Evolutionary conservation across 2,329 filamentous ascomycete species (phyloP), one percentile per base, ranked within the genome.

Genomic region (Diaporthe velutina): DNA sequence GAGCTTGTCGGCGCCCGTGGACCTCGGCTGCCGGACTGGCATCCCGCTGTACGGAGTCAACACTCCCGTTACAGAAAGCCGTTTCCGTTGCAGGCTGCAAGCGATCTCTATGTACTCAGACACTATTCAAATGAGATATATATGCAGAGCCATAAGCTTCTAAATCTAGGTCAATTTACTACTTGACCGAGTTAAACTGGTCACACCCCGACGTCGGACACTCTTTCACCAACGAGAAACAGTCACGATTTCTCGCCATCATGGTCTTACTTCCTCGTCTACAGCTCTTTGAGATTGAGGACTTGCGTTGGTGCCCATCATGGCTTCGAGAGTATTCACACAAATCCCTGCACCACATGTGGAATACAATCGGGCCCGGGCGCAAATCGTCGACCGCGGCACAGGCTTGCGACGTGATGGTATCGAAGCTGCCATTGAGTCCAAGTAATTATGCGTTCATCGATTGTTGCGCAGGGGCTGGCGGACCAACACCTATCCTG

Each of bases 301-400:
- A 64, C 15, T 33, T 64, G 28, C 17, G 28, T n/a, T 64, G 60
- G 60, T 64, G 60, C 40, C 60, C 60, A 9, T 48, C 60, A 64
- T 64, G 60, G 60, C 60, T 64, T 7, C 60, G 60, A 15, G 60
- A 64, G 3, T 64, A 48, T 33, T 64, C 60, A 30, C 60, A 64
- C 40, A 64, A 48, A n/a, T 64, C 60, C 30, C 60, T 64, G 5
- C 60, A 64, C 17, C 60, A 48, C 15, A 64, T 64, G 60, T 64
- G 40, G 60, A 64, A 64, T 15, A 64, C 60, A 4, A 5, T 64
- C 4, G 60, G 60, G 9, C 40, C 42, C 5, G 40, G 60, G 3
- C 38, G 60, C 8, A 64, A 64, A 33, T 33, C 60, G 4, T 64
- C 60, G 7, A 64, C 60, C 2, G 60, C 60, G 40, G 40, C 60